Conservation (phyloP, 1,284 basidiomycete species). For the Ceratobasidium sp. region DNA sequence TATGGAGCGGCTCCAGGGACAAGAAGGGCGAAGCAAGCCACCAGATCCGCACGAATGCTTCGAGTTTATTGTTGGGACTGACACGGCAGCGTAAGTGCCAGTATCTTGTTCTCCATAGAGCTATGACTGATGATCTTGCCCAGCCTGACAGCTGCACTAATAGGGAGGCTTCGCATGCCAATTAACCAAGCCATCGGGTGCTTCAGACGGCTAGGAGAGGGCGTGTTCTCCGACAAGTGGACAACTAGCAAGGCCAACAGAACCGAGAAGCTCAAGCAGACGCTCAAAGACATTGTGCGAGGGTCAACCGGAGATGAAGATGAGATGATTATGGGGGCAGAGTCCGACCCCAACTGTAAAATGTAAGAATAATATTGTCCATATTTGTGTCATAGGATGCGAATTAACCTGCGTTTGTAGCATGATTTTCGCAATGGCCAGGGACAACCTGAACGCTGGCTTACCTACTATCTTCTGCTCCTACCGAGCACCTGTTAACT, state of each 20-base stretch:
- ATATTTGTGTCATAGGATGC: too few species aligned
- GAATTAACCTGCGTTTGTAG: too few species aligned
- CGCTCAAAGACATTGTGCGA: not conserved
- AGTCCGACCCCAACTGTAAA: not conserved
- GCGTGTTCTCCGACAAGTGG: not conserved
- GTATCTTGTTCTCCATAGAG: too few species aligned
- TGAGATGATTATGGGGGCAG: not conserved
- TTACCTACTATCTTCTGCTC: not conserved
- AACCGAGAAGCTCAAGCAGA: not conserved
- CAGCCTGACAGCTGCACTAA: not conserved
- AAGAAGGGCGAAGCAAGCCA: not conserved
- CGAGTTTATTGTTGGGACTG: not conserved
- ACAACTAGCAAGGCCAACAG: not conserved
- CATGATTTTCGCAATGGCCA: too few species aligned
- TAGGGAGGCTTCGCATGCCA: not conserved
- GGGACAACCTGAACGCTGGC: too few species aligned
- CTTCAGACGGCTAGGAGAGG: not conserved
- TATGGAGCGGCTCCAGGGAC: not conserved
- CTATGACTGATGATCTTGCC: not conserved
- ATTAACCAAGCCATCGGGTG: not conserved
- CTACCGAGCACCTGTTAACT: too few species aligned
- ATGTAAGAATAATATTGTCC: not conserved
- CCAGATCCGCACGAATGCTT: not conserved
- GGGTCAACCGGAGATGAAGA: not conserved
- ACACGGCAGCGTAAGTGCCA: not conserved